A percentile compares a stretch with the other conserved stretches of the same genome.
Conservation (phyloP, 1,139 yeast genomes). For the Lodderomyces theae region DNA sequence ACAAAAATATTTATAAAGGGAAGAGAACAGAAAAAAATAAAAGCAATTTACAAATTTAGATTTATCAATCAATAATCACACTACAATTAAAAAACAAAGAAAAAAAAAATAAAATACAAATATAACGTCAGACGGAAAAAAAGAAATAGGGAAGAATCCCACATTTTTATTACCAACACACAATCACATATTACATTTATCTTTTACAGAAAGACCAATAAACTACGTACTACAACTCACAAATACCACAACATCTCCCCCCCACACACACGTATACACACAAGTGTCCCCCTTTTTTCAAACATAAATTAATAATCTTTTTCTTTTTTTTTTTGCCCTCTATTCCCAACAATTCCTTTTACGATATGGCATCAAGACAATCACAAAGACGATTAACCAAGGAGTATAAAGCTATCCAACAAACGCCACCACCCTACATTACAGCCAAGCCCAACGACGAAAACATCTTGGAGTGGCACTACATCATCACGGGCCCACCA, state of each 20-base stretch:
- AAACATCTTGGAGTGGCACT: slow-evolving; percentile 77
- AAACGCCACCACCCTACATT: slow-evolving; percentile 78
- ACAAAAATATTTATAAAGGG: neutral
- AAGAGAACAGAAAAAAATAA: neutral
- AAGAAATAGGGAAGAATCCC: no score
- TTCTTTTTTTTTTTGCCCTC: neutral
- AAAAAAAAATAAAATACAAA: neutral
- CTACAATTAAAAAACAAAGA: neutral
- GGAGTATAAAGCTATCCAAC: slow-evolving; percentile 73
- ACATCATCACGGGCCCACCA: slow-evolving; percentile 81
- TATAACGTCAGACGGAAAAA: no score
- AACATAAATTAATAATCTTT: neutral
- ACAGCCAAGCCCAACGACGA: slow-evolving; percentile 81
- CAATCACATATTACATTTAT: no score
- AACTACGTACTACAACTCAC: no score
- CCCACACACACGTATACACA: neutral
- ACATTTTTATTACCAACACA: no score
- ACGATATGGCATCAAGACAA: slow-evolving; percentile 48
- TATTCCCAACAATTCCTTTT: no score
- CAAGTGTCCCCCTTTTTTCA: no score
- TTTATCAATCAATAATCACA: neutral
- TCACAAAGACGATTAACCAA: slow-evolving; percentile 57
- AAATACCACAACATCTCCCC: no score
- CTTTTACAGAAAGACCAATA: no score
- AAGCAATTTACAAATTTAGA: neutral